Evolutionary conservation across 108 stramenopile genomes (phyloP), one percentile per base, ranked within the genome.

Genomic region (Poteriospumella lacustris): DNA sequence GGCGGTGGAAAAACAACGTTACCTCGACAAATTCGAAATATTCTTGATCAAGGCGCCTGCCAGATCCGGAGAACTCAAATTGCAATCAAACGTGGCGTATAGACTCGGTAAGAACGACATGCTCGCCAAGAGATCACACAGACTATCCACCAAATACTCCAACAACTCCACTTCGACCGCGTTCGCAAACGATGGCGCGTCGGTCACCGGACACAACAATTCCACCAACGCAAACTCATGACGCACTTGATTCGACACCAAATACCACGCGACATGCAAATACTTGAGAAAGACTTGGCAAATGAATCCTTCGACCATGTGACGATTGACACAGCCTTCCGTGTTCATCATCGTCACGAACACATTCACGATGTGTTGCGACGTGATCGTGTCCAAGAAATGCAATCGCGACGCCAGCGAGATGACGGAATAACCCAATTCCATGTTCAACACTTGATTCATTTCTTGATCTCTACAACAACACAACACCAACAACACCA

Each of bases 81-180:
- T n/a, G n/a, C 83, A 84, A 80, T 84, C 83, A 76, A 81, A 84
- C 47, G 77, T 82, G 39, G 68, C 38, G 77, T 58, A 82, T 3
- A 84, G 0, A 33, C 75, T 70, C 24, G 81, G 33, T 0, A 84
- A 76, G 26, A 84, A 79, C 1, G 68, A 36, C 24, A 76, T 76
- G 39, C 78, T 78, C 2, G 81, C 38, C 60, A 84, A n/a, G 42
- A 84, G 70, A 77, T 84, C 83, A 68, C 78, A 56, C 42, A 84
- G 52, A 15, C 52, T 41, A 43, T 84, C 83, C 42, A 84, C 42
- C n/a, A 60, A 15, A 62, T 78, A 43, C 81, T 84, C 58, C 33
- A 34, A 2, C 39, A 19, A 2, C 12, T 33, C 2, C 1, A 79
- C 26, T 1, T 62, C 31, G 60, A 12, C 28, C 9, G 28, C 31